A percentile compares a stretch with the other conserved stretches of the same genome.
Evolutionary conservation across 352 stramenopile genomes (phyloP).

Genomic region (Phytophthora boehmeriae): DNA sequence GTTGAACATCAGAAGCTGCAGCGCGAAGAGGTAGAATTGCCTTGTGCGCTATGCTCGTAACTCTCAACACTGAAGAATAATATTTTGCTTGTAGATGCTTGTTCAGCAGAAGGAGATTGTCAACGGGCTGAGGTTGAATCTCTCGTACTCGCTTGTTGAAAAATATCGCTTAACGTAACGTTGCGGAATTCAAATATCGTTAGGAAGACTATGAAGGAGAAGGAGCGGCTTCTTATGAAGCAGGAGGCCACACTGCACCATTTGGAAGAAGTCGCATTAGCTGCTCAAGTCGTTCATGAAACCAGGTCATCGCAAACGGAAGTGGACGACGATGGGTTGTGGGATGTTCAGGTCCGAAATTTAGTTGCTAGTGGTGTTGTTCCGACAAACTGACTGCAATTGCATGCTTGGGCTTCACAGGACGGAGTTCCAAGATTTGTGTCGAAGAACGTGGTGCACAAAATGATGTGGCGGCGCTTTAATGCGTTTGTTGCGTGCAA

Average conservation of each 20-base stretch:
- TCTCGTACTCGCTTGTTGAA: not conserved
- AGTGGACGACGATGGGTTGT: conserved; percentile 77
- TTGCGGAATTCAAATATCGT: not conserved
- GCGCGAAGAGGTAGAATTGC: conserved; percentile 44
- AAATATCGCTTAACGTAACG: not conserved
- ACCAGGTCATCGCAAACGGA: conserved; percentile 53
- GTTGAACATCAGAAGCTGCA: conserved; percentile 43
- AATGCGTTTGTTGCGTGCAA: conserved; percentile 73
- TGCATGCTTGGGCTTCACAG: conserved; percentile 14
- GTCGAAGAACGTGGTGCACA: conserved; percentile 48
- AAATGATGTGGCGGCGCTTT: conserved; percentile 71
- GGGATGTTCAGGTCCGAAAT: conserved; percentile 56
- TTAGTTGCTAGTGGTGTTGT: not conserved
- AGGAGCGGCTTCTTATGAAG: conserved; percentile 53
- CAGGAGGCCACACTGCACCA: conserved; percentile 52
- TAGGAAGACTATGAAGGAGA: conserved; percentile 51
- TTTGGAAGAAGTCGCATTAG: conserved; percentile 38
- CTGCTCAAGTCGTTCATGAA: conserved; percentile 13
- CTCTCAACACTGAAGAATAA: not conserved
- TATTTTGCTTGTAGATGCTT: conserved; percentile 32
- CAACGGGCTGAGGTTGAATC: conserved; percentile 55
- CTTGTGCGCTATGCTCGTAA: too few species aligned
- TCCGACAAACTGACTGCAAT: not conserved
- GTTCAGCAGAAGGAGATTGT: conserved; percentile 57
- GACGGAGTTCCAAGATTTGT: conserved; percentile 70